Evolutionary conservation across 495 filamentous ascomycete species (phyloP).

Genomic region (Xylaria telfairii): DNA sequence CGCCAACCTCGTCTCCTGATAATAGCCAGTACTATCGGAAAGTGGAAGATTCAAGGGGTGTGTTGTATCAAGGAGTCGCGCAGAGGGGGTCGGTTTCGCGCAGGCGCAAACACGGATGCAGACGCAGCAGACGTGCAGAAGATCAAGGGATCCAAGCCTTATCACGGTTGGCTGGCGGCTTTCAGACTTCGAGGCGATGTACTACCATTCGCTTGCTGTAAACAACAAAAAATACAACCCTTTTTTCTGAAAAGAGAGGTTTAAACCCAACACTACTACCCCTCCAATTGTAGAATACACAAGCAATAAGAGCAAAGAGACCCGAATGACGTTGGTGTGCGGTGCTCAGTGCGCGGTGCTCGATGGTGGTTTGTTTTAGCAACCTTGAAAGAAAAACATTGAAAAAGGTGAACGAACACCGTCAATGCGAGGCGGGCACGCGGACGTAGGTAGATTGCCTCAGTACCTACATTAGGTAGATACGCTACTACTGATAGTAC

Average conservation of each 20-base stretch:
- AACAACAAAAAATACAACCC: conserved; percentile 17
- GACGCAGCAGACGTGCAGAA: not conserved
- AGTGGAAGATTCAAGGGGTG: not conserved
- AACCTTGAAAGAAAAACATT: not conserved
- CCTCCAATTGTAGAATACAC: not conserved
- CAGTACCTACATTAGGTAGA: not conserved
- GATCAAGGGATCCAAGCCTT: conserved; percentile 21
- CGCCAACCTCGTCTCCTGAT: conserved; percentile 14
- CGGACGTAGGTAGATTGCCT: not conserved
- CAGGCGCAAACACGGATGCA: not conserved
- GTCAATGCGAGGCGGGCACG: not conserved
- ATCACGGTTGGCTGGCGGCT: conserved; percentile 3
- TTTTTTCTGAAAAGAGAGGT: not conserved
- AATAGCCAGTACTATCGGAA: conserved; percentile 12
- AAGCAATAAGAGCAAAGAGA: not conserved
- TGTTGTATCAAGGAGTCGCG: conserved; percentile 25
- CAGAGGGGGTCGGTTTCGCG: not conserved
- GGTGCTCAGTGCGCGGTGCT: not conserved
- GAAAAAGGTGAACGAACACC: not conserved
- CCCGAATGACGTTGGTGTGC: not conserved
- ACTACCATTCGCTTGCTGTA: not conserved
- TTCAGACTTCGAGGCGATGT: conserved; percentile 1
- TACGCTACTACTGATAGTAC: not conserved
- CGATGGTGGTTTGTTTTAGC: conserved; percentile 8
- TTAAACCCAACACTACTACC: not conserved